Base-by-base conservation (phyloP, 2,329 filamentous ascomycete species). In the Ophiostoma ulmi region DNA sequence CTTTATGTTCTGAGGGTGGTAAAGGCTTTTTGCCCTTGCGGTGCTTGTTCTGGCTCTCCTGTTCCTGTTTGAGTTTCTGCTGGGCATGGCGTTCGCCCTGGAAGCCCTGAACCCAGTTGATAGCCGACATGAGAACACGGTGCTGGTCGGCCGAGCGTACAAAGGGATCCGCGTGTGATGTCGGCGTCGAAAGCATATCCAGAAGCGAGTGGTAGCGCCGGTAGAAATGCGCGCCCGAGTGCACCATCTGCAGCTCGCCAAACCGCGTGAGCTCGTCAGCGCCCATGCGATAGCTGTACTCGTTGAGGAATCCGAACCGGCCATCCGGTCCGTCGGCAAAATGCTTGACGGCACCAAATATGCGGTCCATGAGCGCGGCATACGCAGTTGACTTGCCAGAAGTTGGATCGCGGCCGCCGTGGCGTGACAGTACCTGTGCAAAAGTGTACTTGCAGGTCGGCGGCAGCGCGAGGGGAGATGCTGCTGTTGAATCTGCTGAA, bases 401-500 rank as follows among this genome's bases (percentile, higher is more conserved):
- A 0, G 93, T 97, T 0, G 94, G 94, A 77, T 92, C 91, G 69
- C 94, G 87, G 52, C 92, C 91, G 67, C 93, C 94, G 78, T 97
- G 94, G 2, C 94, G 88, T 31, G 92, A 93, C 67, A 97, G 85
- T 35, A 94, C 82, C 76, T 94, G 91, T 0, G 86, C 94, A 79
- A 97, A 94, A 2, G 89, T 94, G 75, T 94, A 81, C 14, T 86
- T 81, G 80, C 94, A 97, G n/a, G 82, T 83, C 0, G 81, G 74
- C 0, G 93, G 93, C 0, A 90, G 81, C 8, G 82, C 81, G 5
- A 7, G 83, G 75, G 20, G 41, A 5, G 20, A 36, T 8, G 20
- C 11, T 17, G n/a, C 20, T 39, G 35, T 41, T 14, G 35, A 36
- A 8, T n/a, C 35, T 10, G 38, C 35, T 13, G 68, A 38, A 17